Evolutionary conservation across 164 flowering plant genomes (phyloP).

Genomic region (Platanus orientalis): DNA sequence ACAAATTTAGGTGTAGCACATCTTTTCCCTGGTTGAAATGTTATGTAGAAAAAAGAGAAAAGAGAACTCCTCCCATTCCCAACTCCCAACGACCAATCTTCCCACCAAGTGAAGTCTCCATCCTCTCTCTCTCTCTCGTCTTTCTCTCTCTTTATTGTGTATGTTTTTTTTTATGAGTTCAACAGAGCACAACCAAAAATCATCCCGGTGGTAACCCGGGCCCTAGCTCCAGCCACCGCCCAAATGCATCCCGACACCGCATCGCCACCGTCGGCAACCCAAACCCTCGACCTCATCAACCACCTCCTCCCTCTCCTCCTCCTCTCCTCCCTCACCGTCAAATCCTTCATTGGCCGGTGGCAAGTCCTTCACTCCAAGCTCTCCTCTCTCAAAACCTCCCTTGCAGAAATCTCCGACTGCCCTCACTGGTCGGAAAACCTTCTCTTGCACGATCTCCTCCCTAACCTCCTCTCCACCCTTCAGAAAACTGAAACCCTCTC

Average conservation of each 20-base stretch:
- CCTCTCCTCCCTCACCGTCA: slow-evolving; percentile 33
- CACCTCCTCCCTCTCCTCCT: slow-evolving; percentile 33
- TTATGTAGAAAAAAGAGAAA: no score
- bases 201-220: not conserved
- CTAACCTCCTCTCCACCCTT: slow-evolving; percentile 48
- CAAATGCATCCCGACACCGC: slow-evolving; percentile 24
- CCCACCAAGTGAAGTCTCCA: not conserved
- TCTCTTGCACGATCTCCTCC: slow-evolving; percentile 55
- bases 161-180: not conserved
- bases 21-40: no score
- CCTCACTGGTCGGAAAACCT: slow-evolving; percentile 48
- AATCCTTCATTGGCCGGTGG: slow-evolving; percentile 50
- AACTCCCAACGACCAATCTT: not conserved
- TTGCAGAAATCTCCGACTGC: slow-evolving; percentile 36
- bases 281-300: slow-evolving; percentile 21
- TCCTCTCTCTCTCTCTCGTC: not conserved
- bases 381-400: slow-evolving; percentile 28
- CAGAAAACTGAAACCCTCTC: slow-evolving; percentile 42
- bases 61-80: no score
- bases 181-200: not conserved
- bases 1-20: no score
- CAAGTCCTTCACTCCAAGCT: slow-evolving; percentile 44
- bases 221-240: not conserved
- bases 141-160: not conserved
- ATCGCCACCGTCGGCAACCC: slow-evolving; percentile 8